A percentile compares a stretch with the other conserved stretches of the same genome.
These are phyloP conservation scores for Pseudopithomyces chartarum DNA, from an alignment of 2,329 filamentous ascomycete genomes.

Conservation along the genomic window DNA sequence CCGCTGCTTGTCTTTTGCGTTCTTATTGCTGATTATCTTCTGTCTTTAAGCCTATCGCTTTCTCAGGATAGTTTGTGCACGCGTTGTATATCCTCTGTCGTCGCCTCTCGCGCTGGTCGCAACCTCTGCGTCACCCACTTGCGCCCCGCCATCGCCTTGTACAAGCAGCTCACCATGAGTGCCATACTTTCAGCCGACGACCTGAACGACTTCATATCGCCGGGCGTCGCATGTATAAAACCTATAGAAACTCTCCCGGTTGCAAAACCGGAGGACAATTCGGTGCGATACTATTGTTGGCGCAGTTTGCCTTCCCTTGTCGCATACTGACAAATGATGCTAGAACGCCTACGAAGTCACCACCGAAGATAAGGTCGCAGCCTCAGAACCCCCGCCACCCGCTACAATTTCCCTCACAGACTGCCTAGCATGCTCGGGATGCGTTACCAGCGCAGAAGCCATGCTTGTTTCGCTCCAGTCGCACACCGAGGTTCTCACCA, in stretches of 20 bases:
- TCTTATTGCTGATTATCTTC: conserved; percentile 25
- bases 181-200: conserved; percentile 97
- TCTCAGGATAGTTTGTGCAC: neutral
- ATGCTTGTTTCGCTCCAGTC: conserved; percentile 95
- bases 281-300: conserved; percentile 41
- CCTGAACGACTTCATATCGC: conserved; percentile 98
- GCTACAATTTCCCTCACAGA: conserved; percentile 96
- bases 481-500: conserved; percentile 85
- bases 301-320: conserved; percentile 11
- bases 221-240: conserved; percentile 97
- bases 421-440: conserved; percentile 95
- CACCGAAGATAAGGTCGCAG: conserved; percentile 77
- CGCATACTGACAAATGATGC: conserved; percentile 30
- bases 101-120: conserved; percentile 9
- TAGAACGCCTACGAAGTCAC: conserved; percentile 81
- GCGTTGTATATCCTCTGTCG: conserved; percentile 3
- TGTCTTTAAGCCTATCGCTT: conserved; percentile 13
- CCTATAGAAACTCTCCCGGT: conserved; percentile 87
- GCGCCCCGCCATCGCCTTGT: conserved; percentile 18
- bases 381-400: conserved; percentile 65
- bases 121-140: conserved; percentile 4
- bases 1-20: neutral
- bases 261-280: conserved; percentile 51
- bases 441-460: conserved; percentile 95
- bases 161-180: conserved; percentile 67